Conservation (phyloP, 805 yeast species). For the Saturnispora serradocipensis region DNA sequence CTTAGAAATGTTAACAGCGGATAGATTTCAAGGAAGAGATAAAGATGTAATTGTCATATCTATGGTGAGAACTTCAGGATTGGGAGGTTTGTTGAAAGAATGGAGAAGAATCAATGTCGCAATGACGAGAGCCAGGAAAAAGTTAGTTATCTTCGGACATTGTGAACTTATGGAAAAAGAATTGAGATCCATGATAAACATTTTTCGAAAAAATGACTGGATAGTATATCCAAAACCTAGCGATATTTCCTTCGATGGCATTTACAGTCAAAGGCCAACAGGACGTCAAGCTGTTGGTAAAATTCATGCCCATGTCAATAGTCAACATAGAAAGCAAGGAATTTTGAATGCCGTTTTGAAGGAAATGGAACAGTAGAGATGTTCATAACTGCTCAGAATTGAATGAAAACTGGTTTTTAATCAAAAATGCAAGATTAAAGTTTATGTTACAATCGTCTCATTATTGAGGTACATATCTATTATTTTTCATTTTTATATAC, state of each 20-base stretch:
- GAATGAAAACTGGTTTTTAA: too few species aligned
- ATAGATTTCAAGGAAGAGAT: constrained; percentile 92
- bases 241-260: neutral
- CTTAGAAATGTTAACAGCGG: constrained; percentile 85
- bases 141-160: constrained; percentile 79
- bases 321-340: constrained; percentile 7
- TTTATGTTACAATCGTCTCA: neutral
- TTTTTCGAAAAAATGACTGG: constrained; percentile 56
- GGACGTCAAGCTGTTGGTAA: constrained; percentile 4
- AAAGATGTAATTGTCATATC: constrained; percentile 87
- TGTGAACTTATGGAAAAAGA: constrained; percentile 47
- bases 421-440: neutral
- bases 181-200: constrained; percentile 49
- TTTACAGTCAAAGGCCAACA: neutral
- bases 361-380: neutral
- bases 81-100: constrained; percentile 76
- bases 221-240: constrained; percentile 52
- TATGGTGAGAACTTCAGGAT: constrained; percentile 72
- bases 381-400: neutral
- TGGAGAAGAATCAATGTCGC: constrained; percentile 94
- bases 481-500: neutral
- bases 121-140: constrained; percentile 80
- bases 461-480: neutral
- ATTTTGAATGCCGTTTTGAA: neutral
- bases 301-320: constrained; percentile 4